Conservation (phyloP, 2,329 filamentous ascomycete genomes). For the Clarireedia paspali region DNA sequence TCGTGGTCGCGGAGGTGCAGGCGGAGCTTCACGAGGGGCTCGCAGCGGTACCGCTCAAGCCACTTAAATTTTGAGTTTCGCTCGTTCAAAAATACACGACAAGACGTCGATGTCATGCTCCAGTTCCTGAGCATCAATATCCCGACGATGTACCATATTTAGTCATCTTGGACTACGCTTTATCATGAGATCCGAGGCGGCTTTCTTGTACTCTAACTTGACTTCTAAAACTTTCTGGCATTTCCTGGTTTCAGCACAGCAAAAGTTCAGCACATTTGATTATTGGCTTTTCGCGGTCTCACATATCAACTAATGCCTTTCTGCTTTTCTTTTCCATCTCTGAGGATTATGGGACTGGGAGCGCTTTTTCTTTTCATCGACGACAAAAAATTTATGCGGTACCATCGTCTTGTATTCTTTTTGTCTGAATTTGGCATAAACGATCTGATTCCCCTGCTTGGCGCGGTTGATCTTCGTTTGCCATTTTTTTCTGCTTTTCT, state of each 20-base stretch:
- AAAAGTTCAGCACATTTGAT: slow-evolving; percentile 9
- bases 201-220: slow-evolving; percentile 9
- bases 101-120: slow-evolving; percentile 7
- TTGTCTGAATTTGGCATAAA: slow-evolving; percentile 5
- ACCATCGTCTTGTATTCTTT: background rate
- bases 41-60: slow-evolving; percentile 37
- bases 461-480: background rate
- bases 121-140: background rate
- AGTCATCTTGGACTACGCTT: slow-evolving; percentile 4
- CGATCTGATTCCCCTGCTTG: background rate
- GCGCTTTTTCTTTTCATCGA: slow-evolving; percentile 1
- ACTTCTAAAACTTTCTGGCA: slow-evolving; percentile 1
- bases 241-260: slow-evolving; percentile 5
- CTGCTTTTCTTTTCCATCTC: slow-evolving; percentile 5
- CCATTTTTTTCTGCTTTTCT: background rate
- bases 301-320: slow-evolving; percentile 1
- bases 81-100: background rate
- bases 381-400: slow-evolving; percentile 7
- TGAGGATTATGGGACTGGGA: slow-evolving; percentile 5
- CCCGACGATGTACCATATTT: slow-evolving; percentile 9
- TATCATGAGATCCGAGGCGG: background rate
- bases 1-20: slow-evolving; percentile 56
- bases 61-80: slow-evolving; percentile 2
- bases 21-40: slow-evolving; percentile 51
- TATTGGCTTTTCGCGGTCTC: slow-evolving; percentile 2